phyloP scores from a whole-genome alignment of 805 yeast species.

The Diddensiella santjacobensis region DNA sequence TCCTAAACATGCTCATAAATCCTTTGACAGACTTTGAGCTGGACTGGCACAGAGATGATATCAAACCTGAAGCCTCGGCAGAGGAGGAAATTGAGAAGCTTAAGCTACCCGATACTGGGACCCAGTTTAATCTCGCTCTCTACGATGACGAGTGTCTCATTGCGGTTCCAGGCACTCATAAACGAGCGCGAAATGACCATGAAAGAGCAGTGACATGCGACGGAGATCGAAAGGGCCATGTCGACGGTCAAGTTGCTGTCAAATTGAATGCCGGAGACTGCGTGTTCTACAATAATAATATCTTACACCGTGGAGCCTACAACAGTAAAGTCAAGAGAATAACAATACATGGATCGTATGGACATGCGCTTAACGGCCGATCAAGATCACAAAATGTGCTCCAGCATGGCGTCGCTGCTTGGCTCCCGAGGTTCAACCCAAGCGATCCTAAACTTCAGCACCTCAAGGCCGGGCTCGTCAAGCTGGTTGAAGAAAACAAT shows the following conservation, averaged over 20 bases:
- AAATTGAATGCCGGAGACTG: slow-evolving; percentile 47
- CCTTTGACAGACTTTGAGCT: slow-evolving; percentile 51
- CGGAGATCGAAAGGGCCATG: slow-evolving; percentile 32
- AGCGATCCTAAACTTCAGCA: slow-evolving; percentile 12
- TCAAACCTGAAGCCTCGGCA: slow-evolving; percentile 43
- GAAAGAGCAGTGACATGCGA: slow-evolving; percentile 38
- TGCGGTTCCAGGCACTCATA: slow-evolving; percentile 48
- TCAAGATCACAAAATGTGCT: slow-evolving; percentile 48
- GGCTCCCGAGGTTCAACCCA: slow-evolving; percentile 31
- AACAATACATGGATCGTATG: slow-evolving; percentile 51
- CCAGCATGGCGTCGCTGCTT: slow-evolving; percentile 49
- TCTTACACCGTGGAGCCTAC: slow-evolving; percentile 47
- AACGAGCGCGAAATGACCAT: slow-evolving; percentile 41
- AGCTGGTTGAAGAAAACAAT: slow-evolving; percentile 17
- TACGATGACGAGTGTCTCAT: slow-evolving; percentile 46
- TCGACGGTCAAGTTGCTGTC: slow-evolving; percentile 33
- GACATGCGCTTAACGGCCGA: slow-evolving; percentile 40
- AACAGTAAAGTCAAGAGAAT: slow-evolving; percentile 38
- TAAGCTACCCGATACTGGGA: slow-evolving; percentile 42
- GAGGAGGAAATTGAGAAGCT: slow-evolving; percentile 44
- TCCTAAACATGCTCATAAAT: slow-evolving; percentile 50
- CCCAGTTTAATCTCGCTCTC: slow-evolving; percentile 50
- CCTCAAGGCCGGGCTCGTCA: slow-evolving; percentile 12
- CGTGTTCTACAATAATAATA: slow-evolving; percentile 48
- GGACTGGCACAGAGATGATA: slow-evolving; percentile 52